These are phyloP conservation scores for Penicillium sp. DNA, from an alignment of 2,329 filamentous ascomycete species.

Conservation along the genomic window DNA sequence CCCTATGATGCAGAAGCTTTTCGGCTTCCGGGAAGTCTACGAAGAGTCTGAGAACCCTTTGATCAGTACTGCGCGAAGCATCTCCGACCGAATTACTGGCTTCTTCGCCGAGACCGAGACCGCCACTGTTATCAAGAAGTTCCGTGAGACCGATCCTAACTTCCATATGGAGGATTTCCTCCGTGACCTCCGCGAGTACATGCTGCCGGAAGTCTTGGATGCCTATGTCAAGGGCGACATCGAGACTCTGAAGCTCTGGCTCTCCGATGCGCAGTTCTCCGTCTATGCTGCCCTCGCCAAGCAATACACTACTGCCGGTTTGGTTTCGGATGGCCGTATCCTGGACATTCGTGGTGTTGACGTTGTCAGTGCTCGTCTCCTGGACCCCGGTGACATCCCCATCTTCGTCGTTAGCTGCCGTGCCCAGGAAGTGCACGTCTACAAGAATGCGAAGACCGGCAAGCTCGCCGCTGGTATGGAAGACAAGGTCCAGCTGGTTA, in stretches of 20 bases:
- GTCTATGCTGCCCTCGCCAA: conserved; percentile 96
- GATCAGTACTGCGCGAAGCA: conserved; percentile 85
- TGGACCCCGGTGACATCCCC: conserved; percentile 56
- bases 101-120: conserved; percentile 99
- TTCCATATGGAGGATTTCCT: conserved; percentile 96
- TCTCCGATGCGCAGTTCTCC: conserved; percentile 91
- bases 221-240: conserved; percentile 96
- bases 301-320: conserved; percentile 87
- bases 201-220: conserved; percentile 92
- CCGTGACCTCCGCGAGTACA: conserved; percentile 94
- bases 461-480: conserved; percentile 95
- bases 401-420: conserved; percentile 97
- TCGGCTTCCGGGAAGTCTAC: conserved; percentile 79
- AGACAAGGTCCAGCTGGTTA: conserved; percentile 96
- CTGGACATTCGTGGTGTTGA: conserved; percentile 94
- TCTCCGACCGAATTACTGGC: conserved; percentile 85
- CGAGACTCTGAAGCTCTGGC: conserved; percentile 87
- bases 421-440: conserved; percentile 96
- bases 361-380: conserved; percentile 49
- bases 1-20: conserved; percentile 81
- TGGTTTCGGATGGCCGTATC: conserved; percentile 92
- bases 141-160: conserved; percentile 87
- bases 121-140: conserved; percentile 95
- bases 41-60: conserved; percentile 97
- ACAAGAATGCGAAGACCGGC: conserved; percentile 83